Conservation (phyloP, 352 stramenopile genomes). For the Achlya hypogyna region DNA sequence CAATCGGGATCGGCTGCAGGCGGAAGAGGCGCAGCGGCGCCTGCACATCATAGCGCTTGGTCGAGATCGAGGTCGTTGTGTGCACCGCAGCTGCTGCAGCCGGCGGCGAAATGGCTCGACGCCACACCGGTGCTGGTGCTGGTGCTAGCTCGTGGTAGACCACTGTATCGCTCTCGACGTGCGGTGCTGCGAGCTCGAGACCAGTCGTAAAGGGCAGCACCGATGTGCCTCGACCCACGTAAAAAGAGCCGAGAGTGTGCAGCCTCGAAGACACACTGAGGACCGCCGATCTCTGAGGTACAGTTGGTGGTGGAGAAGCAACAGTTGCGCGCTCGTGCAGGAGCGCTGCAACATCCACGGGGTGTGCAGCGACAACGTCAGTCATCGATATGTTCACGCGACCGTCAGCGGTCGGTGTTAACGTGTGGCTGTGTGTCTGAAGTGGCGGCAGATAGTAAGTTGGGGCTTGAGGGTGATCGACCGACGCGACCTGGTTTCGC, state of each 20-base stretch:
- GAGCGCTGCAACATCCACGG: neutral
- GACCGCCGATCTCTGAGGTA: too few relatives aligned
- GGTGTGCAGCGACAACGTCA: conserved; percentile 8
- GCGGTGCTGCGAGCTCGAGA: neutral
- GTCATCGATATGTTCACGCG: conserved; percentile 7
- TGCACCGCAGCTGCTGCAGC: neutral
- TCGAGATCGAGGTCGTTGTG: neutral
- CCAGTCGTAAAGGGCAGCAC: neutral
- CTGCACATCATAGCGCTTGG: conserved; percentile 8
- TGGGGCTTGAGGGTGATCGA: neutral
- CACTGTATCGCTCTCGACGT: neutral
- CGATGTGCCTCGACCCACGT: neutral
- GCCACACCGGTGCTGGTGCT: neutral
- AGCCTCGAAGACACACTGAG: too few relatives aligned
- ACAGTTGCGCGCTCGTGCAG: conserved; percentile 2
- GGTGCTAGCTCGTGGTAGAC: neutral
- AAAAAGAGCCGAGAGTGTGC: neutral
- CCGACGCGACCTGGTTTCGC: neutral
- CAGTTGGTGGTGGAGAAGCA: too few relatives aligned
- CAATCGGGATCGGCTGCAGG: conserved; percentile 1
- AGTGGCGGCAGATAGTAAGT: neutral
- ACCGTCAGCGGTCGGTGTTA: neutral
- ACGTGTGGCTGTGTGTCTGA: neutral
- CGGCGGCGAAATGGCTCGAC: neutral
- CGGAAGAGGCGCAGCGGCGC: conserved; percentile 10